Percentiles rank a stretch among this genome's conserved stretches.
These are phyloP conservation scores for Circinella minor DNA, from an alignment of 371 early-diverging fungal species.

Conservation along the genomic window DNA sequence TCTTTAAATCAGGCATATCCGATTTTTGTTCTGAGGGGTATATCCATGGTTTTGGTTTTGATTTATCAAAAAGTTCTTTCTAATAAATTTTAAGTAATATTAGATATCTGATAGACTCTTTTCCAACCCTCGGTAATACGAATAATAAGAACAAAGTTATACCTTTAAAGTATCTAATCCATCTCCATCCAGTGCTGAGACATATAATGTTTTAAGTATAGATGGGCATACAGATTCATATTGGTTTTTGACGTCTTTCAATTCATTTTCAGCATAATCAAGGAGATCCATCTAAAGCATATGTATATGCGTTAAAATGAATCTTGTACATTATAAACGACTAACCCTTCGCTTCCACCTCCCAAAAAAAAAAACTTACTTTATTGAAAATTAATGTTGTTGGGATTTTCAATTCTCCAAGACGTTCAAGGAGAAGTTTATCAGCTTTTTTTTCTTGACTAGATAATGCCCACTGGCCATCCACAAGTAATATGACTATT, in stretches of 20 bases:
- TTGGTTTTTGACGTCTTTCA: constrained; percentile 36
- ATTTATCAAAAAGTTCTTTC: constrained; percentile 45
- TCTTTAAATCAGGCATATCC: constrained; percentile 69
- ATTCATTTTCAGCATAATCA: constrained; percentile 38
- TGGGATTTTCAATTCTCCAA: constrained; percentile 51
- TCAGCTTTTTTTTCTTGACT: constrained; percentile 52
- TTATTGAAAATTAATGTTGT: constrained; percentile 77
- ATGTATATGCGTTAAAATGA: background rate
- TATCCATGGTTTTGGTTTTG: constrained; percentile 63
- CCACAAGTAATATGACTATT: constrained; percentile 64
- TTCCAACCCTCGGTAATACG: background rate
- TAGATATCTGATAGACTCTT: no score
- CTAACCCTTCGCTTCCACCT: no score
- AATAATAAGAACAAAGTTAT: constrained; percentile 1
- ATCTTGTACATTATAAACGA: background rate
- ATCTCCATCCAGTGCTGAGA: constrained; percentile 51
- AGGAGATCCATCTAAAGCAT: constrained; percentile 58
- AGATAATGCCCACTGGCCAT: constrained; percentile 57
- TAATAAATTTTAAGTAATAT: constrained; percentile 3
- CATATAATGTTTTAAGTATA: constrained; percentile 41
- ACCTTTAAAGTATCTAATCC: constrained; percentile 43
- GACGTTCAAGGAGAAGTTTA: constrained; percentile 59
- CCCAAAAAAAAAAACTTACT: constrained; percentile 30
- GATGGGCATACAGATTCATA: constrained; percentile 31
- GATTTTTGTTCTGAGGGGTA: constrained; percentile 61